These are phyloP conservation scores for Monosporascus sp. DNA, from an alignment of 2,329 filamentous ascomycete species.

Conservation along the genomic window DNA sequence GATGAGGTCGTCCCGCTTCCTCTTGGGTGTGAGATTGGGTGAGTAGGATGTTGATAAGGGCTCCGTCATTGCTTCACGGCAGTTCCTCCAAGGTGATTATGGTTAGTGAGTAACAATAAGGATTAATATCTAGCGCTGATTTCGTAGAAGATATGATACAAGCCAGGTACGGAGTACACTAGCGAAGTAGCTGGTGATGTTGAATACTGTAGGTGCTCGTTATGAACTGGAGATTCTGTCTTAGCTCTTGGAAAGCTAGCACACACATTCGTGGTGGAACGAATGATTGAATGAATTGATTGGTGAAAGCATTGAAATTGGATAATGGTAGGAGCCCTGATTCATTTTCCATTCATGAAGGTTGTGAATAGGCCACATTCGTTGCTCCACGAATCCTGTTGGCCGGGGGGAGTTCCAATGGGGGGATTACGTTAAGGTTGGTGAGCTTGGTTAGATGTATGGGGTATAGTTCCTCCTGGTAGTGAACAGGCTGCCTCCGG, in stretches of 20 bases:
- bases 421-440: not conserved
- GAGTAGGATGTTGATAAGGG: conserved; percentile 5
- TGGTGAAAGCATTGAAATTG: not conserved
- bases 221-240: too few relatives aligned
- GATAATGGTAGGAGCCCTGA: too few relatives aligned
- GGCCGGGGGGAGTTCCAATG: not conserved
- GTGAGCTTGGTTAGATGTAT: not conserved
- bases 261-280: not conserved
- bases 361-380: too few relatives aligned
- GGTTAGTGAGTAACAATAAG: not conserved
- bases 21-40: conserved; percentile 36
- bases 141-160: too few relatives aligned
- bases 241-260: not conserved
- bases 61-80: conserved; percentile 12
- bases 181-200: too few relatives aligned
- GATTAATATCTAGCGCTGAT: too few relatives aligned
- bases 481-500: not conserved
- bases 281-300: not conserved
- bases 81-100: not conserved
- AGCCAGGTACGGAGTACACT: too few relatives aligned
- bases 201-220: too few relatives aligned
- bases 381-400: not conserved
- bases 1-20: conserved; percentile 35
- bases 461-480: not conserved
- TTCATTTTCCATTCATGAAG: too few relatives aligned